A percentile compares a stretch with the other conserved stretches of the same genome.
phyloP scores from a whole-genome alignment of 805 yeast species.

The Starmerella davenportii region DNA sequence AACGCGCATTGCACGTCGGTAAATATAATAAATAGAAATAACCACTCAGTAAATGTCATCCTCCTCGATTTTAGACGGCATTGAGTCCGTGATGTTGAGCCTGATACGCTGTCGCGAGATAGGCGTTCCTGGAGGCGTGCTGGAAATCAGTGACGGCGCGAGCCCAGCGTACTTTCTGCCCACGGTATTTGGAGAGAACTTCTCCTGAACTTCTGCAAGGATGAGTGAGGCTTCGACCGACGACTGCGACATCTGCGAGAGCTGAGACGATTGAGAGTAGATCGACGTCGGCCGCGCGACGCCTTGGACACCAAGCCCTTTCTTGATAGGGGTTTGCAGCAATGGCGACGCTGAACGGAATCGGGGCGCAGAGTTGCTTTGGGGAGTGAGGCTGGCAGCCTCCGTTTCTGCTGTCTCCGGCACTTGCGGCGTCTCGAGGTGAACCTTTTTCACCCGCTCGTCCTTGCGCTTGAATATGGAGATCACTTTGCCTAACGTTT shows the following conservation, averaged over 20 bases:
- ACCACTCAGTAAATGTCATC: slow-evolving; percentile 2
- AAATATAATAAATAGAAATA: neutral
- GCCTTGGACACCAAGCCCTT: neutral
- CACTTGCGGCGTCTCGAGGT: neutral
- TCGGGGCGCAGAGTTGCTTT: neutral
- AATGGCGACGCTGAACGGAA: neutral
- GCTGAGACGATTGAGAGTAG: slow-evolving; percentile 15
- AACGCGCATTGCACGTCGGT: no score
- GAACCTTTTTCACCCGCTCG: neutral
- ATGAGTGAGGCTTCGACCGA: slow-evolving; percentile 12
- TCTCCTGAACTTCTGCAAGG: slow-evolving; percentile 6
- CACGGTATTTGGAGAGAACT: neutral
- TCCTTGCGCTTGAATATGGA: neutral
- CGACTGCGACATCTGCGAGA: slow-evolving; percentile 15
- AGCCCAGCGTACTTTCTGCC: slow-evolving; percentile 3
- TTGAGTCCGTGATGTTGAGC: slow-evolving; percentile 5
- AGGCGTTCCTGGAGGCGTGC: slow-evolving; percentile 5
- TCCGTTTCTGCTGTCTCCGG: no score
- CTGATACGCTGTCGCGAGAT: slow-evolving; percentile 7
- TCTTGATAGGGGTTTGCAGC: neutral
- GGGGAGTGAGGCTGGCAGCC: neutral
- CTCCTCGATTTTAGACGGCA: slow-evolving; percentile 12
- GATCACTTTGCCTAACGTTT: neutral
- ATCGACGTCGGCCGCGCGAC: slow-evolving; percentile 12
- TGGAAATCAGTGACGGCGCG: slow-evolving; percentile 1